These are phyloP conservation scores for Pythium aquatile DNA, from an alignment of 352 stramenopile species.

Conservation along the genomic window DNA sequence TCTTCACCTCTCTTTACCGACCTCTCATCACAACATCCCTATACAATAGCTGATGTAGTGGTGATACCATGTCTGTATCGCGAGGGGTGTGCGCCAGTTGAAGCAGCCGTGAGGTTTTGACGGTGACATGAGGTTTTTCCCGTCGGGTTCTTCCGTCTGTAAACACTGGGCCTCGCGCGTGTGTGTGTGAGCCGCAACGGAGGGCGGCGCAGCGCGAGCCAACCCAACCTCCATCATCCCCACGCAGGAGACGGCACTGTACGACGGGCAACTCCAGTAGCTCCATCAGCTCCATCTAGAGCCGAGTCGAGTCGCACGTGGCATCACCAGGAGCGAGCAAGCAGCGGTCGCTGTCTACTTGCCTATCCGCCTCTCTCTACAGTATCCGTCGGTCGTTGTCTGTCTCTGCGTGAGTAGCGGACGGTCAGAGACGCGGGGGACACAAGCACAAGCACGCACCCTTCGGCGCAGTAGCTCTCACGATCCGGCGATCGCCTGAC, in stretches of 20 bases:
- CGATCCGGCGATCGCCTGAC: conserved; percentile 12
- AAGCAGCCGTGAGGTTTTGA: conserved; percentile 26
- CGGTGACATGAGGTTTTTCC: conserved; percentile 21
- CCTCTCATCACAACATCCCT: too few relatives aligned
- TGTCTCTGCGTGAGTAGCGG: not conserved
- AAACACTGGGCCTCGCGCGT: not conserved
- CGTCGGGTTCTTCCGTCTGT: not conserved
- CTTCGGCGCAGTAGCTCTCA: not conserved
- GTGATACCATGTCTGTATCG: conserved; percentile 20
- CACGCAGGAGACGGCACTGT: not conserved
- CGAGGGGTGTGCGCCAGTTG: conserved; percentile 12
- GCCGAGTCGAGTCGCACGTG: too few relatives aligned
- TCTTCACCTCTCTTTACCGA: conserved; percentile 14
- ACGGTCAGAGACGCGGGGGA: conserved; percentile 31
- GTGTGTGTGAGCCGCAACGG: not conserved
- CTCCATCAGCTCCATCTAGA: not conserved
- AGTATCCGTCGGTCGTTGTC: too few relatives aligned
- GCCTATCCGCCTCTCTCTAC: too few relatives aligned
- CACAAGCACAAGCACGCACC: conserved; percentile 29
- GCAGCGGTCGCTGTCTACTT: too few relatives aligned
- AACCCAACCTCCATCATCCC: not conserved
- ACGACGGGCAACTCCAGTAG: not conserved
- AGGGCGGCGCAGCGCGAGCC: conserved; percentile 1
- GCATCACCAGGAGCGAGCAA: too few relatives aligned
- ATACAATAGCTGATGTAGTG: not conserved